A percentile compares a stretch with the other conserved stretches of the same genome.
These are phyloP conservation scores for Botrytis porri DNA, from an alignment of 2,329 filamentous ascomycete genomes.

Conservation along the genomic window DNA sequence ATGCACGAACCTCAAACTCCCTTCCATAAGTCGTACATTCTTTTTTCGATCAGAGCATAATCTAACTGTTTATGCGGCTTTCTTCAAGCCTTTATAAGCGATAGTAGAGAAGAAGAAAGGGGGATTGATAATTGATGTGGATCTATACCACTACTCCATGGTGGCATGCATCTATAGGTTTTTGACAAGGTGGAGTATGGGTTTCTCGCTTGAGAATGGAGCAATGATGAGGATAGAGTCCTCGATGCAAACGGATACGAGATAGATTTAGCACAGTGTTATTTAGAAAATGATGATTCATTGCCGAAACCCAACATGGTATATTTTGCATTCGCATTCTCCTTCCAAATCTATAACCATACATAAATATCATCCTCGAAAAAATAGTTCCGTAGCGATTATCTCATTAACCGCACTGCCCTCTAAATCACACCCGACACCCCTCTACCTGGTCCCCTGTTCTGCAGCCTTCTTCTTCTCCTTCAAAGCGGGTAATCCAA, in stretches of 20 bases:
- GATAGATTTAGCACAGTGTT: no score
- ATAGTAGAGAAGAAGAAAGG: accelerated
- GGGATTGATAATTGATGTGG: background rate
- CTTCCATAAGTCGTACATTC: no score
- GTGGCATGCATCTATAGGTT: background rate
- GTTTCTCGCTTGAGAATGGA: background rate
- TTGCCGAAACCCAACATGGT: background rate
- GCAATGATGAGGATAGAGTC: background rate
- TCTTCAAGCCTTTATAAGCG: background rate
- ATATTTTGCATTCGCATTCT: background rate
- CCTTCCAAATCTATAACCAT: background rate
- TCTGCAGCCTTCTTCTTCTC: conserved; percentile 26
- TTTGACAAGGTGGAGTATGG: background rate
- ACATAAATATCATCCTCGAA: background rate
- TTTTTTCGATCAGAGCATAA: background rate
- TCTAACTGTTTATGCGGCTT: background rate
- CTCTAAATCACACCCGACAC: background rate
- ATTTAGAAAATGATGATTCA: background rate
- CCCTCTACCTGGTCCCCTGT: background rate
- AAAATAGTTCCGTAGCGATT: background rate
- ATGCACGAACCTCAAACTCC: no score
- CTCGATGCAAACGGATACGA: background rate
- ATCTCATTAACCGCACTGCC: background rate
- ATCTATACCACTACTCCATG: background rate
- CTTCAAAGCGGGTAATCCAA: conserved; percentile 64